Base-by-base conservation (phyloP, 2,329 filamentous ascomycete species). In the Cercospora sp. region DNA sequence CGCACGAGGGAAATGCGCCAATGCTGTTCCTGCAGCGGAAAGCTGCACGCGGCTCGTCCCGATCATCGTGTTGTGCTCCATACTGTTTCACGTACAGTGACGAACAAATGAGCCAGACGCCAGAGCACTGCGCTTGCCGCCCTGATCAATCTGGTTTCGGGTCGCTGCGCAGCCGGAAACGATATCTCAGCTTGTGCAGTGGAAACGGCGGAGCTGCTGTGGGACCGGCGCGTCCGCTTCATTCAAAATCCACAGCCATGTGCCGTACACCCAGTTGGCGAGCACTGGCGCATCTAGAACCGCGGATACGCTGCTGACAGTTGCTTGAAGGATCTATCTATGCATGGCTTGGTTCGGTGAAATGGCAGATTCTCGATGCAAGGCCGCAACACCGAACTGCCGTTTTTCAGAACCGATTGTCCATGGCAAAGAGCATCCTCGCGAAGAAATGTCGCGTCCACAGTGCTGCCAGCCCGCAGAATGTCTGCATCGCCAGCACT, bases 381-480 rank as follows among this genome's bases (percentile, higher is more conserved):
- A 71, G 67, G 67, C 59, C 20, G 65, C 63, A 39, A 62, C 57
- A 45, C 63, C 33, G n/a, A 53, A 23, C 45, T 63, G 59, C 62
- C 65, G 42, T 39, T 33, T 23, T 20, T 71, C 70, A 72, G 60
- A 72, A 72, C 58, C 72, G 69, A 70, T 99, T 99, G 81, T 99
- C 95, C 77, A 91, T 88, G 78, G 91, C 90, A 84, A 99, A 99
- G 73, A 99, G 87, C 73, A 95, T 84, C 76, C 96, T 82, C 55
- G 95, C 95, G 72, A 97, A 86, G 70, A 88, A 88, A 82, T 99
- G 95, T 73, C 95, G 85, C 64, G 93, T 87, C 76, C 97, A 92
- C 68, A 99, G 82, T 20, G 94, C 95, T 51, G 92, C 81, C n/a
- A 96, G 79, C 7, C 95, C 95, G 70, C 91, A 87, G 4, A 85